A percentile compares a stretch with the other conserved stretches of the same genome.
Evolutionary conservation across 495 filamentous ascomycete species (phyloP).

Genomic region (Ascodesmis nigricans): DNA sequence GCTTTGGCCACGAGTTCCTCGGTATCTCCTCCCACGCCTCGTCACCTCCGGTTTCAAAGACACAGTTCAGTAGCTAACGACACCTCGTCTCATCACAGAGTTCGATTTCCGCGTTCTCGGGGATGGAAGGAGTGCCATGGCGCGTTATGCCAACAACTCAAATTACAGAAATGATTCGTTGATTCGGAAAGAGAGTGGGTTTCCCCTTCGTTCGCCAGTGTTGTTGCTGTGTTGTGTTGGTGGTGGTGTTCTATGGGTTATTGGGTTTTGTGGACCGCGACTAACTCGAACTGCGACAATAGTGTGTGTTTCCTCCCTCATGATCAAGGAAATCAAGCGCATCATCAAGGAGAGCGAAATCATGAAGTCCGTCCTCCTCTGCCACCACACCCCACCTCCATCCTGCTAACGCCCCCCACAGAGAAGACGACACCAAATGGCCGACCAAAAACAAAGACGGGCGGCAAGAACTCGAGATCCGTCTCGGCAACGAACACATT

Average conservation of each 20-base stretch:
- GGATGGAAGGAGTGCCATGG: slow-evolving; percentile 84
- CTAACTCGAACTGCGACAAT: too few species aligned
- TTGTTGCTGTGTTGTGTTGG: slow-evolving; percentile 3
- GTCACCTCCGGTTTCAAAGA: background rate
- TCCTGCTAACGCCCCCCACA: slow-evolving; percentile 25
- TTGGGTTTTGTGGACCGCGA: too few species aligned
- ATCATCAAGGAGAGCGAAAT: slow-evolving; percentile 98
- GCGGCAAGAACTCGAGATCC: slow-evolving; percentile 87
- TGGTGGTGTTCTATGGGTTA: slow-evolving; percentile 3
- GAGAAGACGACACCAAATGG: slow-evolving; percentile 98
- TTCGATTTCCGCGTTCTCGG: slow-evolving; percentile 89
- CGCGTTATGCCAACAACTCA: slow-evolving; percentile 97
- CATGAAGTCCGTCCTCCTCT: slow-evolving; percentile 47
- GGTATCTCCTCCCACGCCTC: slow-evolving; percentile 31
- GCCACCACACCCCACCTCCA: slow-evolving; percentile 1
- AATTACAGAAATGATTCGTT: slow-evolving; percentile 98
- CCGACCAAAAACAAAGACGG: slow-evolving; percentile 99
- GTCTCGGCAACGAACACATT: slow-evolving; percentile 86
- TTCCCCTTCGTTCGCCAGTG: background rate
- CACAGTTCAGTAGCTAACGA: background rate
- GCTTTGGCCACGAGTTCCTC: slow-evolving; percentile 96
- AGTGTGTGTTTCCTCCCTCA: slow-evolving; percentile 94
- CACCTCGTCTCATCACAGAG: slow-evolving; percentile 31
- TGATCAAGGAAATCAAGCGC: slow-evolving; percentile 84
- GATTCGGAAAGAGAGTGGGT: slow-evolving; percentile 97